Percentiles rank a stretch among this genome's conserved stretches.
These are phyloP conservation scores for Candida xyloterini DNA, from an alignment of 805 yeast genomes.

Conservation along the genomic window DNA sequence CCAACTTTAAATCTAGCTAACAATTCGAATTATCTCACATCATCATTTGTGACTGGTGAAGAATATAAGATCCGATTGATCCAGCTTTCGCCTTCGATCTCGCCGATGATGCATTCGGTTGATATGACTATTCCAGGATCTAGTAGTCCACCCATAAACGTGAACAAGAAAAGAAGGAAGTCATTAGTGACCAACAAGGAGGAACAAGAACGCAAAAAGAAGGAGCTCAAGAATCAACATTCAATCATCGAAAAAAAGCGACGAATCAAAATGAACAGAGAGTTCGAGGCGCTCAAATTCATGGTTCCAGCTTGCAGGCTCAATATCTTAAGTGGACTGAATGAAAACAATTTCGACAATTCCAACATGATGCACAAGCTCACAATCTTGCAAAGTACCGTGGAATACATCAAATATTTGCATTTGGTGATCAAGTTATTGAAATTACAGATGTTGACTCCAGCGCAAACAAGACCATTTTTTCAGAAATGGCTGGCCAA, in stretches of 20 bases:
- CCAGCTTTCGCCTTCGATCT: slow-evolving; percentile 32
- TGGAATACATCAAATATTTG: slow-evolving; percentile 70
- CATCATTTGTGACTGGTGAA: slow-evolving; percentile 29
- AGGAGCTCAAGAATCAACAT: slow-evolving; percentile 58
- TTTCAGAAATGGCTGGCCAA: slow-evolving; percentile 30
- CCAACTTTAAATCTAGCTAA: slow-evolving; percentile 11
- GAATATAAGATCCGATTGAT: slow-evolving; percentile 25
- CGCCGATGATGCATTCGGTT: slow-evolving; percentile 29
- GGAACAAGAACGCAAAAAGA: slow-evolving; percentile 39
- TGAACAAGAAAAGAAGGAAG: slow-evolving; percentile 26
- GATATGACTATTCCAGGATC: slow-evolving; percentile 11
- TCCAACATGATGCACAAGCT: slow-evolving; percentile 62
- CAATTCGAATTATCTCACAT: slow-evolving; percentile 30
- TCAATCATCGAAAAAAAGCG: slow-evolving; percentile 79
- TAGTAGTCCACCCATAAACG: slow-evolving; percentile 14
- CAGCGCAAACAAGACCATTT: slow-evolving; percentile 21
- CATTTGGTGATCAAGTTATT: slow-evolving; percentile 56
- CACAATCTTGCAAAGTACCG: slow-evolving; percentile 78
- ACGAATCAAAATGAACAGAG: slow-evolving; percentile 74
- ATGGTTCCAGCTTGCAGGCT: slow-evolving; percentile 76
- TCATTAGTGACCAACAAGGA: slow-evolving; percentile 25
- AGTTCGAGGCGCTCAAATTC: slow-evolving; percentile 75
- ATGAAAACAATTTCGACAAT: slow-evolving; percentile 30
- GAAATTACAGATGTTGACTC: slow-evolving; percentile 39
- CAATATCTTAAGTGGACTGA: slow-evolving; percentile 33